Percentiles rank a stretch among this genome's conserved stretches.
phyloP scores from a whole-genome alignment of 2,329 filamentous ascomycete species.

The Cladorrhinum sp. region DNA sequence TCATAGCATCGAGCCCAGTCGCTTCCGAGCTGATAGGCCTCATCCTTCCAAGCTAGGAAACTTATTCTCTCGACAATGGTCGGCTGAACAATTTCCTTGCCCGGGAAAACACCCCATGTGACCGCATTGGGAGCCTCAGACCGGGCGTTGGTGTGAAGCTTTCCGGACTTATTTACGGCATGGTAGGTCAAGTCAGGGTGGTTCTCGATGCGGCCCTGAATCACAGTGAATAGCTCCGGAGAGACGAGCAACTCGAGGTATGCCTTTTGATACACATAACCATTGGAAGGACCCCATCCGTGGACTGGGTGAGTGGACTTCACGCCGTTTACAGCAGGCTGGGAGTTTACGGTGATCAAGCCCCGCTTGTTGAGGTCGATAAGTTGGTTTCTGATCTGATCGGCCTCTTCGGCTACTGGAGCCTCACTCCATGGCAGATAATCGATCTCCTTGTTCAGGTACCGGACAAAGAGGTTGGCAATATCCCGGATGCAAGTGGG shows the following conservation, averaged over 20 bases:
- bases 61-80: conserved; percentile 98
- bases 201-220: conserved; percentile 73
- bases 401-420: conserved; percentile 77
- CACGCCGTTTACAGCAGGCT: conserved; percentile 87
- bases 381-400: conserved; percentile 72
- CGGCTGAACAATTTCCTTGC: conserved; percentile 98
- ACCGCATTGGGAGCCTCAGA: conserved; percentile 93
- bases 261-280: conserved; percentile 97
- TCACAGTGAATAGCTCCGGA: conserved; percentile 71
- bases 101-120: conserved; percentile 98
- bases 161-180: conserved; percentile 79
- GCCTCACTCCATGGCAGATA: conserved; percentile 92
- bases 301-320: conserved; percentile 83
- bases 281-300: conserved; percentile 92
- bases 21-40: conserved; percentile 86
- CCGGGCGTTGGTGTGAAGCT: conserved; percentile 78
- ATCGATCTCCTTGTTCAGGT: conserved; percentile 76
- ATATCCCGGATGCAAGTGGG: conserved; percentile 78
- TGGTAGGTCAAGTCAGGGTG: conserved; percentile 90
- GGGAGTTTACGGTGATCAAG: conserved; percentile 93
- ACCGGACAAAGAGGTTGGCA: conserved; percentile 77
- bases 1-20: conserved; percentile 95
- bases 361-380: conserved; percentile 81
- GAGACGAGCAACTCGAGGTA: conserved; percentile 91
- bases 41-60: conserved; percentile 98